Percentiles rank a stretch among this genome's conserved stretches.
These are phyloP conservation scores for Carpinus viminea DNA, from an alignment of 306 rosid species.

Conservation along the genomic window DNA sequence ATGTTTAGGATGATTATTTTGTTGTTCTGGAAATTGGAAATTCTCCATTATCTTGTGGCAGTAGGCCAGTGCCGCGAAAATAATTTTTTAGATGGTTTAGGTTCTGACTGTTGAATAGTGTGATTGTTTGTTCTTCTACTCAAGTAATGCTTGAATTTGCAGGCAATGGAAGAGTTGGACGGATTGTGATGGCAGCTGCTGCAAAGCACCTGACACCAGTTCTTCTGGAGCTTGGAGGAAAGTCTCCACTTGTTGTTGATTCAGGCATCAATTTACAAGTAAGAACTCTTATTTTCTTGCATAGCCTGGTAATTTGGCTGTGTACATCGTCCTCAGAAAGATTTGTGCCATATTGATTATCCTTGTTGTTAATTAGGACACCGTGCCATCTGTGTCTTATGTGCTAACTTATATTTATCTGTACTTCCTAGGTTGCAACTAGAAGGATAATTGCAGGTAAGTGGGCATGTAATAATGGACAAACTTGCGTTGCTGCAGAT, in stretches of 20 bases:
- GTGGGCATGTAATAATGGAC: constrained; percentile 95
- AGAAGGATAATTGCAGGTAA: constrained; percentile 89
- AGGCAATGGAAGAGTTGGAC: constrained; percentile 85
- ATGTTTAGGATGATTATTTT: neutral
- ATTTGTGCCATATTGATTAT: neutral
- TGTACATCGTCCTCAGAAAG: neutral
- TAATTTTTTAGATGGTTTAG: neutral
- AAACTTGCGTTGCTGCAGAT: constrained; percentile 92
- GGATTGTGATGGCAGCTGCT: constrained; percentile 95
- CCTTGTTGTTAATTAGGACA: neutral
- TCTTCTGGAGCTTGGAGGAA: constrained; percentile 97
- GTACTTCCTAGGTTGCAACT: constrained; percentile 58
- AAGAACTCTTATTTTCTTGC: constrained; percentile 12
- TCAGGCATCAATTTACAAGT: constrained; percentile 69
- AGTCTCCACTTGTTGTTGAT: constrained; percentile 87
- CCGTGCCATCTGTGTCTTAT: constrained; percentile 14
- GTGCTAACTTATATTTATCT: constrained; percentile 22
- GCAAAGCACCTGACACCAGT: constrained; percentile 98
- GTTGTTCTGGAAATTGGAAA: neutral
- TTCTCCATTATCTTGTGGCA: neutral
- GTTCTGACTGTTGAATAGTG: neutral
- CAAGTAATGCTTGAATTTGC: constrained; percentile 10
- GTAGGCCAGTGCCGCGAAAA: neutral
- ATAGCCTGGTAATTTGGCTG: neutral
- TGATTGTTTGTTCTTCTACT: constrained; percentile 8